These are phyloP conservation scores for Fusarium oxysporum DNA, from an alignment of 2,329 filamentous ascomycete genomes.

Conservation along the genomic window DNA sequence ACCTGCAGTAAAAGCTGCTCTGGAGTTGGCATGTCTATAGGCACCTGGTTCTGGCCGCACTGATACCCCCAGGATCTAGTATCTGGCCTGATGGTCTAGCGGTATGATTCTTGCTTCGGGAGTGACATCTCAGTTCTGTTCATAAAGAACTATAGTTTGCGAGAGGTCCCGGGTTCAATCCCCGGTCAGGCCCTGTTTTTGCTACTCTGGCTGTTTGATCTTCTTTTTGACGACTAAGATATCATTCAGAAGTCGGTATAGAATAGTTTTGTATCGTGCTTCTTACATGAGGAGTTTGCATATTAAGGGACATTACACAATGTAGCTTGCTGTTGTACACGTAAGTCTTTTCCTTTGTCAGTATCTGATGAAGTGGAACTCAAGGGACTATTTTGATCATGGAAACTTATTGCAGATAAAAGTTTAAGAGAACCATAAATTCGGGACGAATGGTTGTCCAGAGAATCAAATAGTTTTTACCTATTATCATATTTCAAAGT, in stretches of 20 bases:
- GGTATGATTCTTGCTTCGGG: slow-evolving; percentile 37
- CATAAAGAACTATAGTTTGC: slow-evolving; percentile 44
- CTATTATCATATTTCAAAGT: not conserved
- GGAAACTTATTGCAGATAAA: too few relatives aligned
- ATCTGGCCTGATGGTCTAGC: slow-evolving; percentile 33
- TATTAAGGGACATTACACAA: not conserved
- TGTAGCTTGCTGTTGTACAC: not conserved
- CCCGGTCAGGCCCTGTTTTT: slow-evolving; percentile 55
- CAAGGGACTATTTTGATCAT: not conserved
- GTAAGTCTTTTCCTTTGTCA: too few relatives aligned
- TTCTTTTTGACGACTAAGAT: not conserved
- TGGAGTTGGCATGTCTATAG: not conserved
- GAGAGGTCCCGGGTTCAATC: slow-evolving; percentile 62
- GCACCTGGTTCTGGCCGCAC: not conserved
- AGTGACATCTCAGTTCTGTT: slow-evolving; percentile 25
- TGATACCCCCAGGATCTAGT: slow-evolving; percentile 11
- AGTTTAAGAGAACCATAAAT: too few relatives aligned
- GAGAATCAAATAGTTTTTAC: not conserved
- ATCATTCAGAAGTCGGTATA: accelerated
- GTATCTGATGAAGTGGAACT: not conserved
- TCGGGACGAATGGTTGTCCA: not conserved
- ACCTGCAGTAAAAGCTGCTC: not conserved
- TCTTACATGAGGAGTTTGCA: too few relatives aligned
- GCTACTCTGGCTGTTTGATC: not conserved
- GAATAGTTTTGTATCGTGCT: too few relatives aligned